phyloP scores from a whole-genome alignment of 495 filamentous ascomycete species.

The Neurospora sp. region DNA sequence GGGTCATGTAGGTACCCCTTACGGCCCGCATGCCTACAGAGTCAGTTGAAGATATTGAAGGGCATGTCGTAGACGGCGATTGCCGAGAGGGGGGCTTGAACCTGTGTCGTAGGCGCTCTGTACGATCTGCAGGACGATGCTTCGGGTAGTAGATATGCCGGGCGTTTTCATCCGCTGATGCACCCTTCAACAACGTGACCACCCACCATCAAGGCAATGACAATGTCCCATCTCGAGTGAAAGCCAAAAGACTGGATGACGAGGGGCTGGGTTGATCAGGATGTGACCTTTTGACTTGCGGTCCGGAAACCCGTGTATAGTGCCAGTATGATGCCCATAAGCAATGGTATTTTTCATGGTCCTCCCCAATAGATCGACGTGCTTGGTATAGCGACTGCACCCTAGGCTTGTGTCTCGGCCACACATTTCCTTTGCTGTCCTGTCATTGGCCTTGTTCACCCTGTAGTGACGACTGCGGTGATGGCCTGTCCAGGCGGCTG shows the following conservation, averaged over 20 bases:
- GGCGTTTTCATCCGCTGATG: slow-evolving; percentile 8
- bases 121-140: background rate
- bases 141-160: slow-evolving; percentile 7
- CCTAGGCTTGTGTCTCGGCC: background rate
- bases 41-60: background rate
- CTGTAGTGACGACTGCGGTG: background rate
- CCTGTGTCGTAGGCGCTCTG: background rate
- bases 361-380: background rate
- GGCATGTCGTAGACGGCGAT: background rate
- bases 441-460: background rate
- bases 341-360: background rate
- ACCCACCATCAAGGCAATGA: background rate
- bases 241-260: background rate
- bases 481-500: background rate
- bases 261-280: background rate
- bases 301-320: background rate
- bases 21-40: background rate
- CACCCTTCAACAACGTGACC: background rate
- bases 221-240: background rate
- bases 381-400: background rate
- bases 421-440: background rate
- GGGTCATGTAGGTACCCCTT: slow-evolving; percentile 3
- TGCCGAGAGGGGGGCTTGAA: slow-evolving; percentile 8
- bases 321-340: background rate
- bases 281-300: background rate